Evolutionary conservation across 345 rosid genomes (phyloP).

Genomic region (Cardamine chenopodiifolia): DNA sequence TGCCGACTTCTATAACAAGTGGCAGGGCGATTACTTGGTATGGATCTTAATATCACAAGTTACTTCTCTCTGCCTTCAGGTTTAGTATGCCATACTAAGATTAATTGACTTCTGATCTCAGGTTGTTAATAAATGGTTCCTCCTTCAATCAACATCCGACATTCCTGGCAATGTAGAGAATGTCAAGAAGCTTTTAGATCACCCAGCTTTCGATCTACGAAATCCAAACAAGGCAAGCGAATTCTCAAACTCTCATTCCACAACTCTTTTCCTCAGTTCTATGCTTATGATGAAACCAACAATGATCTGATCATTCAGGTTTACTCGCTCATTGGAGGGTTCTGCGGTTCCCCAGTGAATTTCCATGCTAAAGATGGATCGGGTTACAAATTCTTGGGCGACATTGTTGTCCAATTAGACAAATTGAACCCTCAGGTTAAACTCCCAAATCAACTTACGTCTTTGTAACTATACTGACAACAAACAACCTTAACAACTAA

Average conservation of each 20-base stretch:
- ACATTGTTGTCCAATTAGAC: slow-evolving; percentile 81
- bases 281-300: slow-evolving; percentile 5
- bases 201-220: slow-evolving; percentile 88
- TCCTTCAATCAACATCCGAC: slow-evolving; percentile 86
- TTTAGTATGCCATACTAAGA: slow-evolving; percentile 7
- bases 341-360: slow-evolving; percentile 83
- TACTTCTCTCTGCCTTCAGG: background rate
- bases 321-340: slow-evolving; percentile 84
- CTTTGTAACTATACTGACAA: background rate
- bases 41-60: slow-evolving; percentile 14
- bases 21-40: slow-evolving; percentile 91
- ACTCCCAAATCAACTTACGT: slow-evolving; percentile 2
- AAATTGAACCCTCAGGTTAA: slow-evolving; percentile 89
- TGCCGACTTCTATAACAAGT: slow-evolving; percentile 82
- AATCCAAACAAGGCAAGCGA: slow-evolving; percentile 83
- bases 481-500: background rate
- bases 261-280: background rate
- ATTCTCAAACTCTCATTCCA: background rate
- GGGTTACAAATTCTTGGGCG: slow-evolving; percentile 95
- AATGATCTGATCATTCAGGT: slow-evolving; percentile 49
- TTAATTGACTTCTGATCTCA: slow-evolving; percentile 33
- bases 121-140: slow-evolving; percentile 98
- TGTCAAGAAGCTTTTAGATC: slow-evolving; percentile 67
- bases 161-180: slow-evolving; percentile 87
- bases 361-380: slow-evolving; percentile 97